Conservation (phyloP, 2,329 filamentous ascomycete species). For the Botrytis porri region DNA sequence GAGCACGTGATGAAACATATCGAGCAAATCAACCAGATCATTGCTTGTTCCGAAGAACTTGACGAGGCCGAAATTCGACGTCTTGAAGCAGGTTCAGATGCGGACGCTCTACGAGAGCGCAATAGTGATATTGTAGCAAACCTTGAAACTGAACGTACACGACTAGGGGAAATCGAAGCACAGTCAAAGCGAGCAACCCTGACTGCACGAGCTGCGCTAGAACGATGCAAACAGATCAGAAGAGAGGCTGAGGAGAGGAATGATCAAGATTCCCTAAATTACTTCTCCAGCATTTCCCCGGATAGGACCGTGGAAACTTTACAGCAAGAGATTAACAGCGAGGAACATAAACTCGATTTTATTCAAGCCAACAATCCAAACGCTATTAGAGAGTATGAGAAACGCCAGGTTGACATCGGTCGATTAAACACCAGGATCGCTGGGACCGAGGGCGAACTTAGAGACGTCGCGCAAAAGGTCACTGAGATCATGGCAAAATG, state of each 20-base stretch:
- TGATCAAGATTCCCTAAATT: constrained; percentile 38
- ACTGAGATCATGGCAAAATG: constrained; percentile 65
- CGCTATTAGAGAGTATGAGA: constrained; percentile 74
- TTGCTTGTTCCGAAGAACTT: constrained; percentile 58
- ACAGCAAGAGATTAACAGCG: constrained; percentile 69
- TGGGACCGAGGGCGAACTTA: constrained; percentile 53
- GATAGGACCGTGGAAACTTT: constrained; percentile 61
- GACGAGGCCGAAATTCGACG: constrained; percentile 67
- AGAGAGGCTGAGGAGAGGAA: constrained; percentile 42
- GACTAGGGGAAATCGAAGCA: constrained; percentile 42
- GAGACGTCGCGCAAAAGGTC: constrained; percentile 57
- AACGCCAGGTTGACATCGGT: constrained; percentile 67
- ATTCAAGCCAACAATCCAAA: constrained; percentile 75
- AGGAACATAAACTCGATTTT: constrained; percentile 72
- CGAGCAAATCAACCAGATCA: constrained; percentile 60
- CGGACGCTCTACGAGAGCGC: constrained; percentile 63
- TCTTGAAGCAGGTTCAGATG: constrained; percentile 81
- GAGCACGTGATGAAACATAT: constrained; percentile 52
- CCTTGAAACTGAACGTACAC: constrained; percentile 47
- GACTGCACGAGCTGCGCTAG: constrained; percentile 42
- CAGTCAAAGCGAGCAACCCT: constrained; percentile 41
- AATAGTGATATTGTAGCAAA: constrained; percentile 57
- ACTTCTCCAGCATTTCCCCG: constrained; percentile 45
- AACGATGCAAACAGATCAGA: constrained; percentile 39
- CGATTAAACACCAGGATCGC: constrained; percentile 59